phyloP scores from a whole-genome alignment of 2,329 filamentous ascomycete genomes.

The Lachnum nothofagi region DNA sequence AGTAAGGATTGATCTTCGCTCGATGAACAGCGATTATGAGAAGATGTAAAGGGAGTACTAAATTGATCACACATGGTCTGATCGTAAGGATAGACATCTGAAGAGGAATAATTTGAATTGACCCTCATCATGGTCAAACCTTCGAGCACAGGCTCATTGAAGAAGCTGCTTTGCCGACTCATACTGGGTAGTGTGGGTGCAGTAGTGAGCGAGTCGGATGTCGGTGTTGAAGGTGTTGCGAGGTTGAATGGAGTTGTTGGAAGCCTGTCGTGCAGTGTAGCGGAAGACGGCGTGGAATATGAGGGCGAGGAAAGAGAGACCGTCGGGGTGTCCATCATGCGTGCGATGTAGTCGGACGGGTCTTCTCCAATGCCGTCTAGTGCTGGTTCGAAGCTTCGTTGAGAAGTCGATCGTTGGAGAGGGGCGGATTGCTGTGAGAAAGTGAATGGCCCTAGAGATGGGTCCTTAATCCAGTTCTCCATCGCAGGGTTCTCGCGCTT shows the following conservation, averaged over 20 bases:
- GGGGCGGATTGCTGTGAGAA: conserved; percentile 22
- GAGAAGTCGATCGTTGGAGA: conserved; percentile 19
- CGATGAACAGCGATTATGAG: conserved; percentile 28
- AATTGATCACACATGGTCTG: conserved; percentile 27
- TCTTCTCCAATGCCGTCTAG: conserved; percentile 24
- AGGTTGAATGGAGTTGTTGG: conserved; percentile 22
- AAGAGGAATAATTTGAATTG: conserved; percentile 30
- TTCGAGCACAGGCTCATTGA: conserved; percentile 30
- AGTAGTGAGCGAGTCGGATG: conserved; percentile 28
- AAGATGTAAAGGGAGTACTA: conserved; percentile 22
- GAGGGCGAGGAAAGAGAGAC: conserved; percentile 22
- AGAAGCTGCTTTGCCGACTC: conserved; percentile 33
- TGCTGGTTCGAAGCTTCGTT: conserved; percentile 24
- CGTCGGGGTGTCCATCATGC: conserved; percentile 19
- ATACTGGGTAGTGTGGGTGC: conserved; percentile 31
- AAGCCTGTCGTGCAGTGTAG: conserved; percentile 15
- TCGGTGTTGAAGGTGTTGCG: conserved; percentile 29
- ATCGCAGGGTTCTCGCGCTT: conserved; percentile 24
- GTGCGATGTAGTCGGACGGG: conserved; percentile 24
- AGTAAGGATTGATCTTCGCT: conserved; percentile 31
- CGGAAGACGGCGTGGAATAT: conserved; percentile 14
- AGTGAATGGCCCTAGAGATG: conserved; percentile 25
- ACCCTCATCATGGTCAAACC: conserved; percentile 33
- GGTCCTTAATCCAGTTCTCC: conserved; percentile 27
- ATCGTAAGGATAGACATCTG: conserved; percentile 26